phyloP scores from a whole-genome alignment of 2,329 filamentous ascomycete genomes.

The Fusarium newnesense region DNA sequence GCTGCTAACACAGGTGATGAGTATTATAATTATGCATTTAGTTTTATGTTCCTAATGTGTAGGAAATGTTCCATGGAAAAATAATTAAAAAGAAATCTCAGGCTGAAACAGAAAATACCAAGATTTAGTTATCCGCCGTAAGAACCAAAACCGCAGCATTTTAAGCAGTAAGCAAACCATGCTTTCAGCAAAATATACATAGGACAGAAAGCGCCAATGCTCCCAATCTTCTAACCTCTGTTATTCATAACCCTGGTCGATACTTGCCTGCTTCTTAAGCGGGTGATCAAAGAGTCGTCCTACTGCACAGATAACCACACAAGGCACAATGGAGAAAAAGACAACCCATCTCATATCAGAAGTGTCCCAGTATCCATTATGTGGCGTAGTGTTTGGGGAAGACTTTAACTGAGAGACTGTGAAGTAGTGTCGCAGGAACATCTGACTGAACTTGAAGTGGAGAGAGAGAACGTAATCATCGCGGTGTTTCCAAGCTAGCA shows the following conservation, averaged over 20 bases:
- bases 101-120: not conserved
- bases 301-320: not conserved
- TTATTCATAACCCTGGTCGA: accelerated
- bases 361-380: too few relatives aligned
- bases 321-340: not conserved
- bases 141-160: accelerated
- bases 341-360: not conserved
- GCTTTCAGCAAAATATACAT: not conserved
- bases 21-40: too few relatives aligned
- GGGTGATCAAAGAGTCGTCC: not conserved
- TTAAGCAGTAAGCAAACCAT: not conserved
- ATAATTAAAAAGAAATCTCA: too few relatives aligned
- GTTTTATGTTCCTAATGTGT: too few relatives aligned
- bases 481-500: not conserved
- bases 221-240: accelerated
- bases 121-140: not conserved
- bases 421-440: not conserved
- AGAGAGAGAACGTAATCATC: not conserved
- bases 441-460: not conserved
- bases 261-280: not conserved
- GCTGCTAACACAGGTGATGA: too few relatives aligned
- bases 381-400: accelerated
- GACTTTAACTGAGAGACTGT: not conserved
- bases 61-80: too few relatives aligned
- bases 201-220: accelerated